Conservation (phyloP, 495 filamentous ascomycete genomes). For the Penicillium atrosanguineum region DNA sequence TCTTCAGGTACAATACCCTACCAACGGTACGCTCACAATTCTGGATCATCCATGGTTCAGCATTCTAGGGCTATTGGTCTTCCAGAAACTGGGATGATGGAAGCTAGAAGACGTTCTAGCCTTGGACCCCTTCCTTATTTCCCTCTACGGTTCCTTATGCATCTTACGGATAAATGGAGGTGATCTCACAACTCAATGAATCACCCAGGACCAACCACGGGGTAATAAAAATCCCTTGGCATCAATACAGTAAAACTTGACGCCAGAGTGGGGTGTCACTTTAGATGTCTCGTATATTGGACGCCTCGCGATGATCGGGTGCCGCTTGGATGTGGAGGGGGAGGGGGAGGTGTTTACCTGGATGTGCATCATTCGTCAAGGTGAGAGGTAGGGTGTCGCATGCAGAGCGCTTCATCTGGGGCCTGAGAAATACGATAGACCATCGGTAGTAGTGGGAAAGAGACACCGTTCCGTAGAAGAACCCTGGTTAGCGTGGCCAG, state of each 20-base stretch:
- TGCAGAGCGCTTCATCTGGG: not conserved
- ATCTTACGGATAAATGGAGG: not conserved
- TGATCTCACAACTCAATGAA: not conserved
- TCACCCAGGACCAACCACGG: not conserved
- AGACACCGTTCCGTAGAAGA: constrained; percentile 1
- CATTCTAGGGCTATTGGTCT: constrained; percentile 6
- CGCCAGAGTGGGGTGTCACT: constrained; percentile 6
- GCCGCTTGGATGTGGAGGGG: not conserved
- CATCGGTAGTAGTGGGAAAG: not conserved
- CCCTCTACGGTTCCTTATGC: not conserved
- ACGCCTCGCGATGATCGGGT: constrained; percentile 11
- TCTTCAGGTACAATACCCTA: not conserved
- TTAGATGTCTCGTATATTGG: constrained; percentile 17
- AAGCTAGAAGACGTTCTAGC: constrained; percentile 3
- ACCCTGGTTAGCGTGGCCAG: constrained; percentile 13
- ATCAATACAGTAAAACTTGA: constrained; percentile 3
- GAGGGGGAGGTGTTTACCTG: not conserved
- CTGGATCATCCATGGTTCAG: constrained; percentile 10
- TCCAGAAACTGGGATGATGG: constrained; percentile 16
- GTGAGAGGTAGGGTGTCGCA: not conserved
- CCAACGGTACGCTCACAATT: not conserved
- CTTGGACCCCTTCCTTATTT: not conserved
- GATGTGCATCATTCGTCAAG: not conserved
- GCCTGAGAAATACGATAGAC: not conserved
- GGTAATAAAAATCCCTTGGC: not conserved